Conservation (phyloP, 2,329 filamentous ascomycete species). For the Trichocomaceae sp. region DNA sequence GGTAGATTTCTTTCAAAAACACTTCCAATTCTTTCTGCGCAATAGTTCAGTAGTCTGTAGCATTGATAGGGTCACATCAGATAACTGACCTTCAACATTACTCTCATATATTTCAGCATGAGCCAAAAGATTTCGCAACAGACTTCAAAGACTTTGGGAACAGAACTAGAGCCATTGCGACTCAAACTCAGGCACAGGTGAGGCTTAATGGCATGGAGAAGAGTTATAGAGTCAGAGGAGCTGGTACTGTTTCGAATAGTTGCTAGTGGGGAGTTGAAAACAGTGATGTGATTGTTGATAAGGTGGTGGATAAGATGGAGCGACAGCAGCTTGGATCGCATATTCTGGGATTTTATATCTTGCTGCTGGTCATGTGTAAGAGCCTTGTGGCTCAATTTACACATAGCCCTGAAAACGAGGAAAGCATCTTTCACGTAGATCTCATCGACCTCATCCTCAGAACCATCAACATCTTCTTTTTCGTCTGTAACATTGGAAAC, state of each 20-base stretch:
- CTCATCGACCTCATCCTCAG: conserved; percentile 73
- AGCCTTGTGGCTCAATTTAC: conserved; percentile 91
- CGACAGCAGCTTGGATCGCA: conserved; percentile 94
- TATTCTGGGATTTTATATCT: conserved; percentile 86
- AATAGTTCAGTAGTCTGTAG: conserved; percentile 13
- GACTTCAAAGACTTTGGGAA: conserved; percentile 87
- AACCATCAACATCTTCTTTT: conserved; percentile 33
- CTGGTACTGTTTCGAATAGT: conserved; percentile 87
- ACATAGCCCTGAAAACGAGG: conserved; percentile 93
- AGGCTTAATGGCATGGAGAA: conserved; percentile 92
- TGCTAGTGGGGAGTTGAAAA: conserved; percentile 86
- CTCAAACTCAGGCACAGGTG: conserved; percentile 94
- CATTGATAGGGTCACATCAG: too few relatives aligned
- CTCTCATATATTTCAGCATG: conserved; percentile 87
- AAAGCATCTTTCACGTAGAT: conserved; percentile 97
- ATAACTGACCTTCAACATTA: conserved; percentile 72
- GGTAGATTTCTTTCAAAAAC: conserved; percentile 94
- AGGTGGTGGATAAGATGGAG: conserved; percentile 93
- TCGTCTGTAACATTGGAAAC: conserved; percentile 32
- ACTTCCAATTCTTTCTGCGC: conserved; percentile 88
- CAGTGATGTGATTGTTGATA: conserved; percentile 83
- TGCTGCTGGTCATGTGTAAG: conserved; percentile 85
- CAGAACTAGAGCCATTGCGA: conserved; percentile 88
- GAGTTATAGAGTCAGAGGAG: conserved; percentile 74
- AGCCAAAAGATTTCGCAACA: conserved; percentile 97